Evolutionary conservation across 2,329 filamentous ascomycete species (phyloP).

Genomic region (Ramichloridium luteum): DNA sequence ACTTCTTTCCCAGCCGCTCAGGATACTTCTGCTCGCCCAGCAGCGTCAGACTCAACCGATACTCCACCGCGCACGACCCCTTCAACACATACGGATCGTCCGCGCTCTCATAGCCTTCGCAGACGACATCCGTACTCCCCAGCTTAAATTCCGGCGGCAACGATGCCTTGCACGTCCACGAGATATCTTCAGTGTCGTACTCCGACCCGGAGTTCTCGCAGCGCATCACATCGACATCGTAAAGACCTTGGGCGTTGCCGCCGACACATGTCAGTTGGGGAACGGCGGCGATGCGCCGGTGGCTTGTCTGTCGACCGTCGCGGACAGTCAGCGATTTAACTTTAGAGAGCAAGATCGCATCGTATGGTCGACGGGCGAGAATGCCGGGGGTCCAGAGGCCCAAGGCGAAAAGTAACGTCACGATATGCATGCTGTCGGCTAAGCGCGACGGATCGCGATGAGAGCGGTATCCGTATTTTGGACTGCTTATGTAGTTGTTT

Average conservation of each 20-base stretch:
- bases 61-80: conserved; percentile 88
- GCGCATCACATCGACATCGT: conserved; percentile 70
- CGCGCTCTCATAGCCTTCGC: conserved; percentile 69
- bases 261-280: conserved; percentile 66
- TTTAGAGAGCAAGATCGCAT: conserved; percentile 45
- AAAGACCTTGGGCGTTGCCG: conserved; percentile 46
- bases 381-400: too few relatives aligned
- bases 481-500: too few relatives aligned
- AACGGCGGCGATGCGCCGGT: conserved; percentile 62
- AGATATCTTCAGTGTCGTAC: conserved; percentile 68
- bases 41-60: conserved; percentile 65
- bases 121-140: conserved; percentile 77
- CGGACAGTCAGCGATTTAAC: conserved; percentile 72
- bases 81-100: conserved; percentile 80
- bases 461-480: too few relatives aligned
- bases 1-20: conserved; percentile 2
- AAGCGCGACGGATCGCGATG: too few relatives aligned
- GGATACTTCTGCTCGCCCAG: conserved; percentile 45
- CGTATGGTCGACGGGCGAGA: not conserved
- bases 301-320: conserved; percentile 52
- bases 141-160: conserved; percentile 57
- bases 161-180: conserved; percentile 76
- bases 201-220: conserved; percentile 76
- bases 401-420: too few relatives aligned
- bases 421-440: conserved; percentile 1